These are phyloP conservation scores for Starmerella etchellsii DNA, from an alignment of 805 yeast species.

Conservation along the genomic window DNA sequence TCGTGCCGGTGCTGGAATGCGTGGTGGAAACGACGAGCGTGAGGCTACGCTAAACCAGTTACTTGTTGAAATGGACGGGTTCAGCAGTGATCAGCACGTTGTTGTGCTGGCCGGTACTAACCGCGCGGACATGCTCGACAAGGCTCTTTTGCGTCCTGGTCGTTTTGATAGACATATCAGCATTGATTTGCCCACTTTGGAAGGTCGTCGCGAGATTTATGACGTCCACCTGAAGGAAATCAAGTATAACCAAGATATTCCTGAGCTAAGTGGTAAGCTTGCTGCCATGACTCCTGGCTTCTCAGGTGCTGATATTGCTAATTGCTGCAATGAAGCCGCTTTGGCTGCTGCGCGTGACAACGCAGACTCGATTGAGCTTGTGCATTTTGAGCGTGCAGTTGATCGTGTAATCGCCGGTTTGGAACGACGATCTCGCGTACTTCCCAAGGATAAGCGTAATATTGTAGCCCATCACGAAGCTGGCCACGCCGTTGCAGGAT, in stretches of 20 bases:
- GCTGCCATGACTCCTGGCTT: constrained; percentile 92
- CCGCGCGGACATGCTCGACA: constrained; percentile 80
- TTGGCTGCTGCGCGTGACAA: constrained; percentile 77
- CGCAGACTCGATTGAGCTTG: constrained; percentile 45
- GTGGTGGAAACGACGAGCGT: constrained; percentile 84
- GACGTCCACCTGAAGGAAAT: constrained; percentile 62
- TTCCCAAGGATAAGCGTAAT: constrained; percentile 67
- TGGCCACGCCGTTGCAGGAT: constrained; percentile 93
- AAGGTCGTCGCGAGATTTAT: constrained; percentile 79
- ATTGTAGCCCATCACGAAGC: constrained; percentile 93
- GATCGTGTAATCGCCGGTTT: constrained; percentile 93
- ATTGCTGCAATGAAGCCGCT: constrained; percentile 90
- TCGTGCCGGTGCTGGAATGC: constrained; percentile 39
- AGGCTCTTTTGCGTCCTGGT: constrained; percentile 86
- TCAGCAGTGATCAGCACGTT: constrained; percentile 73
- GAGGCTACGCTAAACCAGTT: constrained; percentile 87
- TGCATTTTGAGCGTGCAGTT: constrained; percentile 82
- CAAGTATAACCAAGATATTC: constrained; percentile 36
- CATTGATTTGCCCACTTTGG: constrained; percentile 77
- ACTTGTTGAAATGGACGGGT: constrained; percentile 93
- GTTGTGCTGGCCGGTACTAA: constrained; percentile 93
- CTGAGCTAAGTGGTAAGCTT: constrained; percentile 63
- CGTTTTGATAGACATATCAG: constrained; percentile 83
- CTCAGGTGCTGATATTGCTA: constrained; percentile 93
- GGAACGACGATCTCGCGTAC: constrained; percentile 68